These are phyloP conservation scores for Camelina hispida DNA, from an alignment of 345 rosid species.

Conservation along the genomic window DNA sequence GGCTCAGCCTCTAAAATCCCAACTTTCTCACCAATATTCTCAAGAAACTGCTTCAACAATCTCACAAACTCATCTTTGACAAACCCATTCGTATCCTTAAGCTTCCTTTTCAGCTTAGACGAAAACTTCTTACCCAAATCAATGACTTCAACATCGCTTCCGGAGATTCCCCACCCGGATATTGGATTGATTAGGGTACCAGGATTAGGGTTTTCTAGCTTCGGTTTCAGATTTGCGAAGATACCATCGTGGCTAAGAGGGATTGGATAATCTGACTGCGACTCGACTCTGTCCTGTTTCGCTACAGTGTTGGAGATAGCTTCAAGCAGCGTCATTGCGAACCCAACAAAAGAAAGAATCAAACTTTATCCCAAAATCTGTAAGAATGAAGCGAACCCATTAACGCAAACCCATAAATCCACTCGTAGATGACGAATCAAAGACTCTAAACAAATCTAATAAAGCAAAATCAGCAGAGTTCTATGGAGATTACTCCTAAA, in stretches of 20 bases:
- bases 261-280: constrained; percentile 60
- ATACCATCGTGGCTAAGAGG: constrained; percentile 57
- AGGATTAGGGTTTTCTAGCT: constrained; percentile 52
- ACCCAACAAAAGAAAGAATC: neutral
- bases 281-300: constrained; percentile 37
- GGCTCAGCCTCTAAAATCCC: constrained; percentile 46
- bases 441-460: neutral
- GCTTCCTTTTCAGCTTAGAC: constrained; percentile 60
- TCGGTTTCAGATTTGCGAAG: constrained; percentile 66
- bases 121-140: constrained; percentile 55
- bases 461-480: neutral
- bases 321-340: constrained; percentile 70
- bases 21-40: constrained; percentile 49
- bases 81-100: constrained; percentile 62
- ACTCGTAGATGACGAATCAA: neutral
- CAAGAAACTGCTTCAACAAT: constrained; percentile 62
- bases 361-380: constrained; percentile 40
- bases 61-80: constrained; percentile 50
- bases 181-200: constrained; percentile 60
- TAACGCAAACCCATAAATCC: constrained; percentile 16
- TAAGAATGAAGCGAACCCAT: constrained; percentile 27
- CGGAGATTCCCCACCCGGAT: constrained; percentile 63
- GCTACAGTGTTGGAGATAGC: constrained; percentile 59
- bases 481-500: constrained; percentile 7
- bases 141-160: constrained; percentile 55